These are phyloP conservation scores for Amylostereum areolatum DNA, from an alignment of 1,284 basidiomycete genomes.

Conservation along the genomic window DNA sequence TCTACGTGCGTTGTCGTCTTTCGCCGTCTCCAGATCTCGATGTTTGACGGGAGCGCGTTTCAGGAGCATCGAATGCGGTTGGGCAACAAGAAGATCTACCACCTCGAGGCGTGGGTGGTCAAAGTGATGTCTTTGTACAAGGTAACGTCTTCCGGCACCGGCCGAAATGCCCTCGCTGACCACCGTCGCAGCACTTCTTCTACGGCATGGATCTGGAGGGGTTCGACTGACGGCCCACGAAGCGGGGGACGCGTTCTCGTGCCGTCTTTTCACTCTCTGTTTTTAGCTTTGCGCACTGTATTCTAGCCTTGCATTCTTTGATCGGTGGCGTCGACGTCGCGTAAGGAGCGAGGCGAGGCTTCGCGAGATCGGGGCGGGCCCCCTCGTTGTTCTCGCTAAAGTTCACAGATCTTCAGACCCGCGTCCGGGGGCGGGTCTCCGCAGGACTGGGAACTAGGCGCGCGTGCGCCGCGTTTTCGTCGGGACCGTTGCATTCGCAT, in stretches of 20 bases:
- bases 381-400: neutral
- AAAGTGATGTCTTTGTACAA: conserved; percentile 81
- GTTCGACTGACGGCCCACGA: conserved; percentile 3
- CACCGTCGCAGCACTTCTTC: conserved; percentile 34
- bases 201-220: conserved; percentile 44
- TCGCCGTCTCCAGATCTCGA: neutral
- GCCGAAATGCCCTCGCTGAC: conserved; percentile 1
- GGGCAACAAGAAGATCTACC: conserved; percentile 93
- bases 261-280: too few relatives aligned
- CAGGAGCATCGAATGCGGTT: conserved; percentile 88
- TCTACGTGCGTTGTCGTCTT: conserved; percentile 73
- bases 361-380: too few relatives aligned
- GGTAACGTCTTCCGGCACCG: conserved; percentile 26
- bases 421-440: neutral
- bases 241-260: neutral
- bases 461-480: too few relatives aligned
- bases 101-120: conserved; percentile 89
- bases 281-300: too few relatives aligned
- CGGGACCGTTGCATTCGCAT: too few relatives aligned
- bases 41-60: neutral
- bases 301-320: too few relatives aligned
- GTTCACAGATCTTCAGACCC: too few relatives aligned
- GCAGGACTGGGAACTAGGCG: neutral
- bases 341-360: too few relatives aligned
- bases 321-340: too few relatives aligned